A percentile compares a stretch with the other conserved stretches of the same genome.
These are phyloP conservation scores for Lasiodiplodia gonubiensis DNA, from an alignment of 2,329 filamentous ascomycete genomes.

Conservation along the genomic window DNA sequence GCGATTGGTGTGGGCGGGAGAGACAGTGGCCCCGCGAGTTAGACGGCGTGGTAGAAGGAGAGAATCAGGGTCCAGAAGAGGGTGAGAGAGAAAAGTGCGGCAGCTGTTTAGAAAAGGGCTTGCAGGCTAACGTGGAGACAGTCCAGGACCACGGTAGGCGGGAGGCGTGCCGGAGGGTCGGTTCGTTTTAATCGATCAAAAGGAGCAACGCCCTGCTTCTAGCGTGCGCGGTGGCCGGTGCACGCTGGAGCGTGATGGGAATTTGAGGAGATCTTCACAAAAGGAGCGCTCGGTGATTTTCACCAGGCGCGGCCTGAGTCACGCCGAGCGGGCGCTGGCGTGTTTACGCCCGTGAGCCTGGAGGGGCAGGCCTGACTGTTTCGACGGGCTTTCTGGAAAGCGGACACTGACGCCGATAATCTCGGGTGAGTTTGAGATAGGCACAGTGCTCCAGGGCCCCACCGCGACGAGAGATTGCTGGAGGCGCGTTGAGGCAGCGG, in stretches of 20 bases:
- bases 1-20: slow-evolving; percentile 27
- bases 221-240: slow-evolving; percentile 23
- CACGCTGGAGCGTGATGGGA: slow-evolving; percentile 26
- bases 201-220: slow-evolving; percentile 43
- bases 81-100: slow-evolving; percentile 47
- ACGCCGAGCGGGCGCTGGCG: slow-evolving; percentile 24
- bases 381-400: slow-evolving; percentile 30
- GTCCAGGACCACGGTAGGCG: slow-evolving; percentile 51
- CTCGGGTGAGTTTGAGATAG: slow-evolving; percentile 37
- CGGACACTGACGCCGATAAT: slow-evolving; percentile 33
- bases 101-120: slow-evolving; percentile 47
- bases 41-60: slow-evolving; percentile 27
- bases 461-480: slow-evolving; percentile 27
- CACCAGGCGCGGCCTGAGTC: slow-evolving; percentile 26
- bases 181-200: slow-evolving; percentile 47
- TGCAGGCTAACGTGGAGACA: slow-evolving; percentile 41
- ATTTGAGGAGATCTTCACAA: slow-evolving; percentile 29
- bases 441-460: slow-evolving; percentile 31
- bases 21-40: slow-evolving; percentile 20
- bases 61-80: slow-evolving; percentile 46
- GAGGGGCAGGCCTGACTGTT: slow-evolving; percentile 25
- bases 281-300: slow-evolving; percentile 30
- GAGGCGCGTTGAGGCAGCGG: slow-evolving; percentile 12
- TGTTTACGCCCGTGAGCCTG: slow-evolving; percentile 20
- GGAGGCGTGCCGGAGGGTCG: slow-evolving; percentile 47